These are phyloP conservation scores for Zasmidium angulare DNA, from an alignment of 2,329 filamentous ascomycete genomes.

Conservation along the genomic window DNA sequence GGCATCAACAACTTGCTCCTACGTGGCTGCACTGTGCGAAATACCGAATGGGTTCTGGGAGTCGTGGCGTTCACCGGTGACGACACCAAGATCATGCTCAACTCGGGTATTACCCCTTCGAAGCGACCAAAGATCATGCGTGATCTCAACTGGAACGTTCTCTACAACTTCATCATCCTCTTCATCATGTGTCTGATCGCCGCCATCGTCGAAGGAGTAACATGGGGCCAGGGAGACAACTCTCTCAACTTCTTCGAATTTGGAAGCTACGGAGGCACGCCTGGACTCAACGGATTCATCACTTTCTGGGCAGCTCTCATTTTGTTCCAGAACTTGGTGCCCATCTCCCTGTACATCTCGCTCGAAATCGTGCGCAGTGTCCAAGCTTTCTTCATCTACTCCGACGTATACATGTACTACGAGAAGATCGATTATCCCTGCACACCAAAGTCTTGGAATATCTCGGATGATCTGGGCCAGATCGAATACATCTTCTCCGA, in stretches of 20 bases:
- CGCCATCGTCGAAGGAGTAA: conserved; percentile 79
- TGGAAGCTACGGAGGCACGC: conserved; percentile 66
- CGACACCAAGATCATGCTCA: conserved; percentile 99
- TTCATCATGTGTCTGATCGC: conserved; percentile 85
- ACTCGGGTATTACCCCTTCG: conserved; percentile 89
- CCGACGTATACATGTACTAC: conserved; percentile 95
- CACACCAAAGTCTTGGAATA: conserved; percentile 98
- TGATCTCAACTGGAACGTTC: conserved; percentile 94
- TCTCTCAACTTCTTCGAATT: conserved; percentile 83
- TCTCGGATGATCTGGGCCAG: conserved; percentile 95
- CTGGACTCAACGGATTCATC: conserved; percentile 83
- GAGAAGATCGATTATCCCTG: conserved; percentile 91
- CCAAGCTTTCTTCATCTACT: conserved; percentile 97
- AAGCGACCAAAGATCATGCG: conserved; percentile 89
- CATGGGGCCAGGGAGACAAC: conserved; percentile 72
- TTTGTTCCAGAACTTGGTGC: conserved; percentile 96
- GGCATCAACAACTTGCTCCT: conserved; percentile 93
- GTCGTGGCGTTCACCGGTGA: conserved; percentile 92
- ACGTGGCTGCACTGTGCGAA: conserved; percentile 87
- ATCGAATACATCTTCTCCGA: conserved; percentile 99
- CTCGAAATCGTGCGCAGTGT: conserved; percentile 91
- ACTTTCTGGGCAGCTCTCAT: conserved; percentile 96
- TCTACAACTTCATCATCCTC: conserved; percentile 92
- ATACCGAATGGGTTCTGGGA: conserved; percentile 93
- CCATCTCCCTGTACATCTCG: conserved; percentile 96